Conservation (phyloP, 2,329 filamentous ascomycete genomes). For the Ceratocystis huliohia region DNA sequence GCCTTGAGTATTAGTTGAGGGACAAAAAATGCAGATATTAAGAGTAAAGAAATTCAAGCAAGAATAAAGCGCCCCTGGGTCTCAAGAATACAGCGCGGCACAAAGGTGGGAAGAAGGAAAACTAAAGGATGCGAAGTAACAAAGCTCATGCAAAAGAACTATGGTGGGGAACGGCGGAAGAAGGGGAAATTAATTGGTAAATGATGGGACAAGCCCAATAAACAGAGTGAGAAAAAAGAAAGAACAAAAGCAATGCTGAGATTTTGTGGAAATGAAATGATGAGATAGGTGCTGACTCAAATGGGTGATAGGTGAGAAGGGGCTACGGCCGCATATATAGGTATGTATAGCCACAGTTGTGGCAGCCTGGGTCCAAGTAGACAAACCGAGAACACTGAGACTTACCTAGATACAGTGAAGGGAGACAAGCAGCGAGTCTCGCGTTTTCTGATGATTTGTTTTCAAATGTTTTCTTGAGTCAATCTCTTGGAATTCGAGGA, state of each 20-base stretch:
- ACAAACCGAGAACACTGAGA: neutral
- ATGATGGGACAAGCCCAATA: conserved; percentile 3
- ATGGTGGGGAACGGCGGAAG: conserved; percentile 16
- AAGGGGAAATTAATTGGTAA: conserved; percentile 10
- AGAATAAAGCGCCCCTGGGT: conserved; percentile 13
- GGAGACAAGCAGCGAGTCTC: neutral
- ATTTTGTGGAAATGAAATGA: neutral
- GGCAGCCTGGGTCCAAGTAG: neutral
- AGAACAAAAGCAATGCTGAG: neutral
- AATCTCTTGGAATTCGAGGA: conserved; percentile 14
- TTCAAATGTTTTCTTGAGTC: conserved; percentile 4
- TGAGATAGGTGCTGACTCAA: neutral
- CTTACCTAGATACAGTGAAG: neutral
- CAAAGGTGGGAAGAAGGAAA: neutral
- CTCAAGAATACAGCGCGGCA: neutral
- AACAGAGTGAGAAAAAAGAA: neutral
- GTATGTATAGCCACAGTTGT: conserved; percentile 1
- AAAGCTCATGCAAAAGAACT: conserved; percentile 17
- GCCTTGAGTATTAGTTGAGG: conserved; percentile 12
- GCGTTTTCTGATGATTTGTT: neutral
- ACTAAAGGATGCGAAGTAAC: conserved; percentile 1
- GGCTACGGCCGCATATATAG: neutral
- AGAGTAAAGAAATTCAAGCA: neutral
- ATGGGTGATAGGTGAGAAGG: neutral
- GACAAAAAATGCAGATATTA: conserved; percentile 5